Evolutionary conservation across 495 filamentous ascomycete genomes (phyloP).

Genomic region (Delitschia confertaspora): DNA sequence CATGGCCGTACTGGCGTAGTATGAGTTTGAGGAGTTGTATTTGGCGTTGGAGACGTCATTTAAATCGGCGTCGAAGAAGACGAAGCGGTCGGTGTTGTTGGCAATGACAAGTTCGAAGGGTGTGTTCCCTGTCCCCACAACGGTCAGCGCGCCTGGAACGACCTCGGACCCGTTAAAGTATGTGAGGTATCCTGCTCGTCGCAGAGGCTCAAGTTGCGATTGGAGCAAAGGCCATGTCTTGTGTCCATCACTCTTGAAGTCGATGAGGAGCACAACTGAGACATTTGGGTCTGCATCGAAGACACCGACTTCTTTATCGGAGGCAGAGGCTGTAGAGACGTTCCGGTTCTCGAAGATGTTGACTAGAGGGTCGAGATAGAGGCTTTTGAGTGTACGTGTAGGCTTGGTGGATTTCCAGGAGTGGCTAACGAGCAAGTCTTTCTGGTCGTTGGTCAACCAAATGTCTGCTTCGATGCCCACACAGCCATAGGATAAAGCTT

Average conservation of each 20-base stretch:
- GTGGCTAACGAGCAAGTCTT: constrained; percentile 19
- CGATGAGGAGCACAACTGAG: constrained; percentile 26
- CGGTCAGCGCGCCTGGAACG: constrained; percentile 37
- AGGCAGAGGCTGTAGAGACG: constrained; percentile 5
- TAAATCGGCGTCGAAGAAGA: constrained; percentile 23
- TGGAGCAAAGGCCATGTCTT: constrained; percentile 36
- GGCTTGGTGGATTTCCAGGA: constrained; percentile 8
- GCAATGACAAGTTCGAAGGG: constrained; percentile 27
- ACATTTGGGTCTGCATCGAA: constrained; percentile 17
- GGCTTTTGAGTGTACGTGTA: constrained; percentile 8
- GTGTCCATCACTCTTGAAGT: constrained; percentile 39
- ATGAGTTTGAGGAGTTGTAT: constrained; percentile 18
- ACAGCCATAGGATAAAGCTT: constrained; percentile 20
- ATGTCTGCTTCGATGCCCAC: constrained; percentile 22
- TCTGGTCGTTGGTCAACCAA: constrained; percentile 14
- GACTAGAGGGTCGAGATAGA: constrained; percentile 20
- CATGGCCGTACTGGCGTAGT: constrained; percentile 20
- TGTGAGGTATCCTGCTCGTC: constrained; percentile 36
- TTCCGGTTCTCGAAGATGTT: constrained; percentile 15
- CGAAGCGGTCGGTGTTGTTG: constrained; percentile 13
- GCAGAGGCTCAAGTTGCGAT: constrained; percentile 38
- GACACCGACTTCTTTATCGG: constrained; percentile 8
- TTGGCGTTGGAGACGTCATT: constrained; percentile 5
- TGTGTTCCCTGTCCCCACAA: constrained; percentile 41
- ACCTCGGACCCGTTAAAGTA: constrained; percentile 35